phyloP scores from a whole-genome alignment of 192 early-diverging fungal species.

The Helicostylum pulchrum region DNA sequence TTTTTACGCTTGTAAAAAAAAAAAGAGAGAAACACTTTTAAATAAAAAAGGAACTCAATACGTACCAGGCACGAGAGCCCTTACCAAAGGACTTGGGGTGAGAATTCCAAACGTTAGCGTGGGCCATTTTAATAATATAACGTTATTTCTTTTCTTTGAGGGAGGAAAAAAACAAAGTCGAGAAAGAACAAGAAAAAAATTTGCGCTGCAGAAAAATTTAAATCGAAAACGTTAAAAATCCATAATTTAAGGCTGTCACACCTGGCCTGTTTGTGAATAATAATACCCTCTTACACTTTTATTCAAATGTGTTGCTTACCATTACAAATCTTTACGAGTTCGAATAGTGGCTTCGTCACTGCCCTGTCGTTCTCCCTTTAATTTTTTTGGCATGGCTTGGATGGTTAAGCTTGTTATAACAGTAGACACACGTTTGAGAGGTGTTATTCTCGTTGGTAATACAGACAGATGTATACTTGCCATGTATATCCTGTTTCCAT shows the following conservation, averaged over 20 bases:
- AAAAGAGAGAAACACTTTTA: background rate
- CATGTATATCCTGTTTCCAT: background rate
- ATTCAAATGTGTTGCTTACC: no score
- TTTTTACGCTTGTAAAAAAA: slow-evolving; percentile 1
- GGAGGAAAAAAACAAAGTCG: slow-evolving; percentile 8
- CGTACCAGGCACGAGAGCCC: slow-evolving; percentile 96
- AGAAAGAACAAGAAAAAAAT: background rate
- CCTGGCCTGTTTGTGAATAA: no score
- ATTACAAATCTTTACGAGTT: no score
- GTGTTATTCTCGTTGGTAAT: background rate
- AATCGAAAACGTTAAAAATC: no score
- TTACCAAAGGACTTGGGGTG: slow-evolving; percentile 97
- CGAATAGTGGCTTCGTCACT: no score
- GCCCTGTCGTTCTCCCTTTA: background rate
- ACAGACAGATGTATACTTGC: background rate
- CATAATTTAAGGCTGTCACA: no score
- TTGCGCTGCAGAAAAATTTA: no score
- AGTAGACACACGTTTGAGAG: background rate
- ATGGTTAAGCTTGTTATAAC: background rate
- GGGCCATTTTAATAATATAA: slow-evolving; percentile 70
- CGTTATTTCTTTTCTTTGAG: slow-evolving; percentile 34
- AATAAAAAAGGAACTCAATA: background rate
- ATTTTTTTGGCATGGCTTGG: background rate
- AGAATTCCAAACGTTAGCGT: slow-evolving; percentile 97
- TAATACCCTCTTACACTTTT: no score